Evolutionary conservation across 2,329 filamentous ascomycete genomes (phyloP).

Genomic region (Emmonsia crescens): DNA sequence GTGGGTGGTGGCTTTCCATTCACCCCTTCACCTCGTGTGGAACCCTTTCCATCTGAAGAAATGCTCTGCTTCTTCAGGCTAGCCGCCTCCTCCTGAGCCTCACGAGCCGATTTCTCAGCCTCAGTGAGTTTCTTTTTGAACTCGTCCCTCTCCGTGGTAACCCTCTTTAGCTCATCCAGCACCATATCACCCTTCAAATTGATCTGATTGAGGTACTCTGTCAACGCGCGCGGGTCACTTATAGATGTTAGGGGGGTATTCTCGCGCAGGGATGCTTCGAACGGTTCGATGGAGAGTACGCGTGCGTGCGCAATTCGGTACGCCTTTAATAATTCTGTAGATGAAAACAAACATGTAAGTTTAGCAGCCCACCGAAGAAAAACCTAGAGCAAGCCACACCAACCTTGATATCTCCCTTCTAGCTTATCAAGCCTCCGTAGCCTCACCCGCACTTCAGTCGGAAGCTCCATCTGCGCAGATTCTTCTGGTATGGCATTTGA

Average conservation of each 20-base stretch:
- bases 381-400: neutral
- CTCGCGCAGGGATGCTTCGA: conserved; percentile 82
- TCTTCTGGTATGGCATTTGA: conserved; percentile 10
- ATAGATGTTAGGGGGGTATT: conserved; percentile 88
- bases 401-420: conserved; percentile 77
- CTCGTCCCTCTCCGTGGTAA: conserved; percentile 70
- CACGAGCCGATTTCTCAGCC: conserved; percentile 51
- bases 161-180: conserved; percentile 80
- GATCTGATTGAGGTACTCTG: conserved; percentile 83
- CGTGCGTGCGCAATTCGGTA: conserved; percentile 85
- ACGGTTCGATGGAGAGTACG: conserved; percentile 79
- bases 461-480: conserved; percentile 43
- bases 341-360: neutral
- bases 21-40: conserved; percentile 23
- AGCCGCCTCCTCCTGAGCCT: conserved; percentile 54
- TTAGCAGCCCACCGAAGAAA: neutral
- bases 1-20: conserved; percentile 19
- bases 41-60: conserved; percentile 18
- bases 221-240: conserved; percentile 66
- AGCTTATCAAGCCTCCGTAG: conserved; percentile 82
- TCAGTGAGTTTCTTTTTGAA: conserved; percentile 67
- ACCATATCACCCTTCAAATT: conserved; percentile 84
- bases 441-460: conserved; percentile 63
- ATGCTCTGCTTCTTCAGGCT: conserved; percentile 36
- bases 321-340: conserved; percentile 69